These are phyloP conservation scores for Aurifilum marmelostoma DNA, from an alignment of 2,329 filamentous ascomycete genomes.

Conservation along the genomic window DNA sequence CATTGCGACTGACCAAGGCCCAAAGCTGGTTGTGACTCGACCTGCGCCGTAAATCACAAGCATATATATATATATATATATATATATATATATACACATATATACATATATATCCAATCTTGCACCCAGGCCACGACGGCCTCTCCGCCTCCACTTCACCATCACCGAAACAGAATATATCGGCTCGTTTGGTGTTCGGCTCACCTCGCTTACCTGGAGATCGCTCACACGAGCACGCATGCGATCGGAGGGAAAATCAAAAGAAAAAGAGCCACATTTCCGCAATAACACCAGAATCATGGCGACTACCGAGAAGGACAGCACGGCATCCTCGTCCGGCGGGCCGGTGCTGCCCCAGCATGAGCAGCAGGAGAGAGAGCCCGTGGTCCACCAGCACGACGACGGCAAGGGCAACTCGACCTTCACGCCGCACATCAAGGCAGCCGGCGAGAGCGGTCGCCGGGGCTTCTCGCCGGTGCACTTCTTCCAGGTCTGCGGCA, in stretches of 20 bases:
- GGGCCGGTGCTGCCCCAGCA: slow-evolving; percentile 35
- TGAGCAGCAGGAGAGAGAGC: slow-evolving; percentile 30
- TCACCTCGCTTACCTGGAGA: not conserved
- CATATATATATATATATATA: not conserved
- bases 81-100: too few species aligned
- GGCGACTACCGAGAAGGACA: slow-evolving; percentile 14
- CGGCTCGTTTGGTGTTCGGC: not conserved
- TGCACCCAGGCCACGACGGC: not conserved
- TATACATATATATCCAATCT: not conserved
- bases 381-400: slow-evolving; percentile 28
- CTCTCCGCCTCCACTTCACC: not conserved
- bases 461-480: slow-evolving; percentile 65
- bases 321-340: slow-evolving; percentile 31
- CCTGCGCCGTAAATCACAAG: slow-evolving; percentile 1
- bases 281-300: not conserved
- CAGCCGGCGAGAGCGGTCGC: slow-evolving; percentile 68
- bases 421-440: slow-evolving; percentile 37
- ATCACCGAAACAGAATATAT: not conserved
- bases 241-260: not conserved
- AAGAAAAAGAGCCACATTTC: not conserved
- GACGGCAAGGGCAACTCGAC: slow-evolving; percentile 28
- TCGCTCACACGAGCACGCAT: not conserved
- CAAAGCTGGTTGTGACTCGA: not conserved
- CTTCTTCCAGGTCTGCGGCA: slow-evolving; percentile 66
- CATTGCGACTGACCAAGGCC: slow-evolving; percentile 5